A percentile compares a stretch with the other conserved stretches of the same genome.
Evolutionary conservation across 495 filamentous ascomycete genomes (phyloP).

Genomic region (Penicillium argentinense): DNA sequence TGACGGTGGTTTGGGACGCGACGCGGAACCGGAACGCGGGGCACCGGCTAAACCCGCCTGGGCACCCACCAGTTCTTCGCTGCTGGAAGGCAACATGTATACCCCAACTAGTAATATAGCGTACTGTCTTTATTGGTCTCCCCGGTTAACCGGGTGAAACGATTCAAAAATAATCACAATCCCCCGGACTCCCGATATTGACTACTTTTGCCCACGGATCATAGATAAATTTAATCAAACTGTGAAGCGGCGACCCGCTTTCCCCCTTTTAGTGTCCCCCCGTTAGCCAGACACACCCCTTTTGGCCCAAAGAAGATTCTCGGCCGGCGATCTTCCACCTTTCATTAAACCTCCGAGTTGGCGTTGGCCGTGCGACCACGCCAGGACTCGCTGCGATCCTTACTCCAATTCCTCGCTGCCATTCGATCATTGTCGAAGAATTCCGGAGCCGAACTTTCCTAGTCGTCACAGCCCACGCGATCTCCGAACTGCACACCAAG

Average conservation of each 20-base stretch:
- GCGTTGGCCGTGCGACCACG: slow-evolving; percentile 17
- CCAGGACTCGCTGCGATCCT: neutral
- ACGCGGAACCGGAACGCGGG: too few species aligned
- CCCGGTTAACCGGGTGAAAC: too few species aligned
- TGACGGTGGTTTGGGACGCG: slow-evolving; percentile 7
- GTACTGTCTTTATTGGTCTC: too few species aligned
- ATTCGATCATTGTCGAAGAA: too few species aligned
- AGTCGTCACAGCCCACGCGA: too few species aligned
- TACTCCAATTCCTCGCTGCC: too few species aligned
- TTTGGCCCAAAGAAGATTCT: slow-evolving; percentile 31
- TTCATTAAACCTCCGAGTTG: slow-evolving; percentile 26
- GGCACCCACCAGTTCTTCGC: slow-evolving; percentile 5
- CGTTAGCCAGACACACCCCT: slow-evolving; percentile 21
- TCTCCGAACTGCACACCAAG: too few species aligned
- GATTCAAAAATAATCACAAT: too few species aligned
- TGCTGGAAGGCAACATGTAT: neutral
- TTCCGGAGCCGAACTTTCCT: too few species aligned
- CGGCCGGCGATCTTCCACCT: slow-evolving; percentile 27
- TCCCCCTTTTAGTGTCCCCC: slow-evolving; percentile 18
- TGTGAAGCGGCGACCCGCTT: slow-evolving; percentile 20
- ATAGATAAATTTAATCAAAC: slow-evolving; percentile 1
- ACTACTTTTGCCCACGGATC: neutral
- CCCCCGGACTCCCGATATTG: too few species aligned
- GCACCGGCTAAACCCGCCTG: slow-evolving; percentile 17
- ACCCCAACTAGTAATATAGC: too few species aligned